Base-by-base conservation (phyloP, 2,329 filamentous ascomycete genomes). In the Tricladium varicosporioides region DNA sequence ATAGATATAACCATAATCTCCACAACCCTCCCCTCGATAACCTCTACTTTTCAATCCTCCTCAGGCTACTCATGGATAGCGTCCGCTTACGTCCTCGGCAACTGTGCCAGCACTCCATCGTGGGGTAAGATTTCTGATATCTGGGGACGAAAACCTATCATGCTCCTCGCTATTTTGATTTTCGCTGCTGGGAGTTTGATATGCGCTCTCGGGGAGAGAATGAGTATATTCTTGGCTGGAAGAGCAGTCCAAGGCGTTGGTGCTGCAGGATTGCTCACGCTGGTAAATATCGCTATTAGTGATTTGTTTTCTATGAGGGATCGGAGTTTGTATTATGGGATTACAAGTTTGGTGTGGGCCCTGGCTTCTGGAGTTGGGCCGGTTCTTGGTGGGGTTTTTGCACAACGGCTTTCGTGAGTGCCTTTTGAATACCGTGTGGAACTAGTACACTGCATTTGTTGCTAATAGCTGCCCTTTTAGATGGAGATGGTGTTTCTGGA, bases 21-120 rank as follows among this genome's bases (percentile, higher is more conserved):
- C 0, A 86, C 84, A 2, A 82, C 83, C 2, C 72, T 86, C 0
- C 83, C 84, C 0, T 84, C 82, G 1, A 86, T 86, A 51, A 75
- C 77, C 14, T 74, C 77, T 58, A 71, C 80, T 32, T 81, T 83
- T 64, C 70, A 79, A 15, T 79, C 77, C 5, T 71, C 74, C 2
- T 65, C 67, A 1, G 68, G 68, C 11, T 92, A 91, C 72, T 84
- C 85, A 13, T 92, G 89, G 90, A 88, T 93, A 59, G 89, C 88
- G 1, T 85, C 81, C 27, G 83, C 88, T 0, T 92, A 88, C 70
- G 76, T 91, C 2, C 80, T 92, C 10, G 86, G 85, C 14, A 84
- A 84, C 65, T 85, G 87, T 0, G 85, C 87, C 0, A 79, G 79
- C 1, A 83, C 81, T 0, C 87, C 88, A 0, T 67, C 64, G 9